These are phyloP conservation scores for Colletotrichum cordylinicola DNA, from an alignment of 2,329 filamentous ascomycete genomes.

Conservation along the genomic window DNA sequence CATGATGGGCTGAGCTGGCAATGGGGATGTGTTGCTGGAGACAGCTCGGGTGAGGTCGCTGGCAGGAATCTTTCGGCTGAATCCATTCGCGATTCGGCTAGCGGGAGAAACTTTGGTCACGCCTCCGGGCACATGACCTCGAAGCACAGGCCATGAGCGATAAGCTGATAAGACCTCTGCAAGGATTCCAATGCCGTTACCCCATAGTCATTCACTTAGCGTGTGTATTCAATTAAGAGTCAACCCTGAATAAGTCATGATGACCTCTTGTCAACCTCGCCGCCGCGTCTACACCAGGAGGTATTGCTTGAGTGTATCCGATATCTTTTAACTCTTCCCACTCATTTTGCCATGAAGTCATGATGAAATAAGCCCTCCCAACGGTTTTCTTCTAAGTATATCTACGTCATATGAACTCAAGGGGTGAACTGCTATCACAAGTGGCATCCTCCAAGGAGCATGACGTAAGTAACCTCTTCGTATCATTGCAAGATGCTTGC, in stretches of 20 bases:
- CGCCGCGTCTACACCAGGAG: neutral
- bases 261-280: neutral
- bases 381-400: too few relatives aligned
- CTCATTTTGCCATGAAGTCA: neutral
- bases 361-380: neutral
- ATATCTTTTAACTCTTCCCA: neutral
- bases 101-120: slow-evolving; percentile 37
- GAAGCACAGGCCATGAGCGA: neutral
- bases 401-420: too few relatives aligned
- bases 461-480: too few relatives aligned
- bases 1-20: slow-evolving; percentile 70
- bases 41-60: slow-evolving; percentile 46
- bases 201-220: neutral
- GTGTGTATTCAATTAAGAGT: neutral
- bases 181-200: neutral
- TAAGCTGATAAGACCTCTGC: neutral
- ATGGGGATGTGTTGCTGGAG: slow-evolving; percentile 55
- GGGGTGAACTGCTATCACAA: too few relatives aligned
- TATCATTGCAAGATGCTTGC: too few relatives aligned
- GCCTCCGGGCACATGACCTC: slow-evolving; percentile 36
- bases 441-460: too few relatives aligned
- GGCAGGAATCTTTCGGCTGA: slow-evolving; percentile 54
- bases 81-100: slow-evolving; percentile 45
- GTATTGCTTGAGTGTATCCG: neutral
- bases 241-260: neutral